Evolutionary conservation across 495 filamentous ascomycete species (phyloP), one percentile per base, ranked within the genome.

Genomic region (Glonium stellatum): DNA sequence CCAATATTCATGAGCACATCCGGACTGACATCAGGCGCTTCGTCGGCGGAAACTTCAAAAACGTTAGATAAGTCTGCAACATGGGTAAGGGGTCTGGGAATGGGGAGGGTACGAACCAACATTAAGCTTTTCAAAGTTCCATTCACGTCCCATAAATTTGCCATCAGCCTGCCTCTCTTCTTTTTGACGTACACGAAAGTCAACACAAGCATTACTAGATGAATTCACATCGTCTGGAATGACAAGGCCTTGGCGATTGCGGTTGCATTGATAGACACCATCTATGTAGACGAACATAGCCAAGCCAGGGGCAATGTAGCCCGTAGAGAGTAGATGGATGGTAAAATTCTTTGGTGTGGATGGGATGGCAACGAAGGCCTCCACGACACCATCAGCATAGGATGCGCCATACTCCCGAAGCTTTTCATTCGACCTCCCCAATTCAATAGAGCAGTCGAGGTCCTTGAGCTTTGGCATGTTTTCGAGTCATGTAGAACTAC

Each of bases 271-370:
- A 56, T 77, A 77, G 39, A 69, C 60, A 36, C 78, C 78, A 55
- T 80, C 78, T 27, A 79, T 79, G 65, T 70, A 80, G 31, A 79
- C 75, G 56, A 76, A 79, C 67, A 76, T 73, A 8, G 76, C 76
- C 11, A 80, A 50, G 5, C 78, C 78, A 27, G 71, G 66, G 12
- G 76, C 75, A 27, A 79, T 76, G 69, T 75, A 78, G 18, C 67
- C 72, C 31, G 69, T 42, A 1, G 75, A 73, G 15, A 54, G 60
- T 9, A 80, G 69, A 58, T 71, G 75, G 27, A 80, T 57, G n/a
- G 61, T 65, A 63, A 80, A 80, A 2, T 64, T 61, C 5, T 64
- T 61, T 1, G 65, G 64, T 13, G 55, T 56, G 31, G 67, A 47
- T 15, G 77, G 77, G 11, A 79, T 66, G 6, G 74, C 68, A 59